A percentile compares a stretch with the other conserved stretches of the same genome.
These are phyloP conservation scores for Purpureocillium takamizusanense DNA, from an alignment of 2,329 filamentous ascomycete genomes.

Conservation along the genomic window DNA sequence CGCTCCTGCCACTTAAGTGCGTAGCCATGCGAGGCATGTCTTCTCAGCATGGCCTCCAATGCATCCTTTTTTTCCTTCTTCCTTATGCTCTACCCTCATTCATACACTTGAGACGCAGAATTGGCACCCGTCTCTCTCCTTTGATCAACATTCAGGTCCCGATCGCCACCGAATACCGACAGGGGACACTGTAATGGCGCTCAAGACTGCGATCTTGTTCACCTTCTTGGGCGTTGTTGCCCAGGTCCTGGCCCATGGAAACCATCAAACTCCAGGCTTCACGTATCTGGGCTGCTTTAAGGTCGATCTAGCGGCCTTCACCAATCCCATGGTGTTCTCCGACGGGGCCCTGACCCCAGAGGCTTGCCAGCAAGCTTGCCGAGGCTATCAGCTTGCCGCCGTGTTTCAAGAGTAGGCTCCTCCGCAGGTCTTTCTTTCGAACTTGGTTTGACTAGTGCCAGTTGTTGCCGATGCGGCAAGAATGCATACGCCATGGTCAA, in stretches of 20 bases:
- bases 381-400: constrained; percentile 17
- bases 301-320: constrained; percentile 17
- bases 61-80: background rate
- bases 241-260: constrained; percentile 10
- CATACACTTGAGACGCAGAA: constrained; percentile 1
- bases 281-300: constrained; percentile 17
- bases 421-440: fast-evolving
- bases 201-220: constrained; percentile 9
- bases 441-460: constrained; percentile 9
- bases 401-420: constrained; percentile 20
- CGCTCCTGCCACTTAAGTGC: background rate
- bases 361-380: constrained; percentile 17
- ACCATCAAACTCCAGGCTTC: constrained; percentile 12
- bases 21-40: background rate
- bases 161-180: no score
- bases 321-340: constrained; percentile 12
- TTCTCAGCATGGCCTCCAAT: background rate
- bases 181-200: no score
- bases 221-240: constrained; percentile 11
- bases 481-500: constrained; percentile 17
- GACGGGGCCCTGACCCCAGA: constrained; percentile 15
- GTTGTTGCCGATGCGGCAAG: constrained; percentile 26
- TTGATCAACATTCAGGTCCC: constrained; percentile 6
- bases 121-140: constrained; percentile 1
- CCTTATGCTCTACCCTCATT: constrained; percentile 1